Percentiles rank a stretch among this genome's conserved stretches.
Conservation (phyloP, 2,329 filamentous ascomycete genomes). For the Helotiales sp. region DNA sequence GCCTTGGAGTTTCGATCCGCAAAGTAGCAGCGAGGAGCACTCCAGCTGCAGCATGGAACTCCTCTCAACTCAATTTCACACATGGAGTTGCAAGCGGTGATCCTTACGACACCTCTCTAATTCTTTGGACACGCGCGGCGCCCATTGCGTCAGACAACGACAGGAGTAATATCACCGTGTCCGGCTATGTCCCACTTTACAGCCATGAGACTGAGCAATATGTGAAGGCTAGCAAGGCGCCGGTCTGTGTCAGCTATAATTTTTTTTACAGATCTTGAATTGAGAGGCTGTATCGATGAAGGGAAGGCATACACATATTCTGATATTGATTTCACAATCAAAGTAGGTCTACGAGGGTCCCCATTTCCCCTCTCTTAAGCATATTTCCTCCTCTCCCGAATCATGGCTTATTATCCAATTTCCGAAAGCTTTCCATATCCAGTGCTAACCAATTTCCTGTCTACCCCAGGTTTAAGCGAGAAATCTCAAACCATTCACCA, state of each 20-base stretch:
- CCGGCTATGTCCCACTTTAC: constrained; percentile 51
- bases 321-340: constrained; percentile 70
- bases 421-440: neutral
- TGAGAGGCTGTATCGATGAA: constrained; percentile 54
- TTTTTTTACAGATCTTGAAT: constrained; percentile 55
- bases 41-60: constrained; percentile 26
- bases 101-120: constrained; percentile 62
- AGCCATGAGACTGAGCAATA: constrained; percentile 55
- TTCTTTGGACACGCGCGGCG: constrained; percentile 55
- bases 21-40: constrained; percentile 54
- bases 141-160: constrained; percentile 51
- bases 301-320: constrained; percentile 72
- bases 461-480: constrained; percentile 64
- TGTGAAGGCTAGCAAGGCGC: constrained; percentile 58
- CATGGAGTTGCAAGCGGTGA: constrained; percentile 61
- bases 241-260: constrained; percentile 71
- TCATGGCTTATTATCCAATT: too few species aligned
- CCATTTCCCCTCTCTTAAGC: too few species aligned
- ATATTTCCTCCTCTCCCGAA: too few species aligned
- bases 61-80: constrained; percentile 62
- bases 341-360: constrained; percentile 37
- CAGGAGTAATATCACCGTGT: constrained; percentile 50
- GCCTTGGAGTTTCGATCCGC: constrained; percentile 67
- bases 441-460: neutral
- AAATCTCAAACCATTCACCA: constrained; percentile 65